phyloP scores from a whole-genome alignment of 768 basidiomycete genomes.

The Daedalea quercina region DNA sequence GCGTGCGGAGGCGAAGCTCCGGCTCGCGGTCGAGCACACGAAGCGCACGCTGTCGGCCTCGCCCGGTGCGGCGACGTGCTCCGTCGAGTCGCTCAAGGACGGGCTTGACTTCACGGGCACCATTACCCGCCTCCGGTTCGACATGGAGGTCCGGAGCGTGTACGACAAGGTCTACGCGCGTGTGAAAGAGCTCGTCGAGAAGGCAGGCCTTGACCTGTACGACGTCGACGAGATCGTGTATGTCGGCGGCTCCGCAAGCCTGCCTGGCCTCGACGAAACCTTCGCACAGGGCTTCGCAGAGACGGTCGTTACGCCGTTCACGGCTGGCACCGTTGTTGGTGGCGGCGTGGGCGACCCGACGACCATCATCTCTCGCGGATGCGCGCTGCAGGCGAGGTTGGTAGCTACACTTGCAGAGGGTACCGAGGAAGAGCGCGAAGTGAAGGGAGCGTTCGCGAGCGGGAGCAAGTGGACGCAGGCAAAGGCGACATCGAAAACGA shows the following conservation, averaged over 20 bases:
- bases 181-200: conserved; percentile 45
- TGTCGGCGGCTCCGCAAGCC: conserved; percentile 65
- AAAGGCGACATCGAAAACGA: conserved; percentile 51
- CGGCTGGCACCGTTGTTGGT: conserved; percentile 58
- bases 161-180: conserved; percentile 50
- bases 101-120: conserved; percentile 83
- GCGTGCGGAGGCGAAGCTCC: conserved; percentile 90
- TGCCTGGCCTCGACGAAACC: conserved; percentile 70
- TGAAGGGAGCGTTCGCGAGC: conserved; percentile 43
- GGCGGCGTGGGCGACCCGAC: conserved; percentile 75
- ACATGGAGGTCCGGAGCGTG: conserved; percentile 41
- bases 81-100: conserved; percentile 91
- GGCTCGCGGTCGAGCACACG: conserved; percentile 88
- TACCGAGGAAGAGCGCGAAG: conserved; percentile 39
- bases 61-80: conserved; percentile 81
- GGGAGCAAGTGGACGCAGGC: conserved; percentile 36
- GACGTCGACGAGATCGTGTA: conserved; percentile 78
- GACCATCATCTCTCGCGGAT: conserved; percentile 70
- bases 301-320: conserved; percentile 58
- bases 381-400: conserved; percentile 65
- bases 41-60: conserved; percentile 90
- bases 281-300: conserved; percentile 51
- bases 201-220: conserved; percentile 50
- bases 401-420: conserved; percentile 39
- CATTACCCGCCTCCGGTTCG: conserved; percentile 47